Conservation (phyloP, 192 early-diverging fungal species). For the Backusella macrospora region DNA sequence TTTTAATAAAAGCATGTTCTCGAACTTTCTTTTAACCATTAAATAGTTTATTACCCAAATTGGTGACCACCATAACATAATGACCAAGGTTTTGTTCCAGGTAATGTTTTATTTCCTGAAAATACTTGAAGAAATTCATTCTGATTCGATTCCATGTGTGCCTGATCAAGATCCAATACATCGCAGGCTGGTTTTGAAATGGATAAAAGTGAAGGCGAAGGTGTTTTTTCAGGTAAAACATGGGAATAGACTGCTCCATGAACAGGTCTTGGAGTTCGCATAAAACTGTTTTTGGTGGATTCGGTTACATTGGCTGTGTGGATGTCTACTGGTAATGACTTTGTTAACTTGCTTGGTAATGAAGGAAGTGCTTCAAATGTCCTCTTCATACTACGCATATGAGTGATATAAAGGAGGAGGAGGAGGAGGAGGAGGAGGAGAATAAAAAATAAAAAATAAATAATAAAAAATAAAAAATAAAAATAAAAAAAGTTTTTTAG, state of each 20-base stretch:
- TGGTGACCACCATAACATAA: conserved; percentile 76
- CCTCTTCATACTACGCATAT: conserved; percentile 7
- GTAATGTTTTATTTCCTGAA: conserved; percentile 48
- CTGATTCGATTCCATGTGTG: conserved; percentile 18
- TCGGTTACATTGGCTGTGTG: conserved; percentile 19
- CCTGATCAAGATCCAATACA: conserved; percentile 38
- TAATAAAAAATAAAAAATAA: too few relatives aligned
- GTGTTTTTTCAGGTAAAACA: conserved; percentile 46
- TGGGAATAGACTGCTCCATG: conserved; percentile 46
- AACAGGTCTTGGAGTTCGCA: conserved; percentile 33
- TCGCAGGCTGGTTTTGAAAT: conserved; percentile 37
- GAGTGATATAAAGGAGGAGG: too few relatives aligned
- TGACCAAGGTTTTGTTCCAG: conserved; percentile 62
- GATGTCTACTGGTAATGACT: conserved; percentile 12
- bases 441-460: too few relatives aligned
- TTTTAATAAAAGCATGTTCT: too few relatives aligned
- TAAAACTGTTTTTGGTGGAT: not conserved
- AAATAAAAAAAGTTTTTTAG: too few relatives aligned
- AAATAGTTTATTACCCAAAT: conserved; percentile 57
- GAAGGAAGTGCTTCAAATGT: conserved; percentile 17
- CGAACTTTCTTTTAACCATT: conserved; percentile 22
- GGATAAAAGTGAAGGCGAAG: conserved; percentile 33
- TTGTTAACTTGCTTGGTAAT: conserved; percentile 8
- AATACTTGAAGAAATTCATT: conserved; percentile 37
- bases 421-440: too few relatives aligned